Percentiles rank a stretch among this genome's conserved stretches.
phyloP scores from a whole-genome alignment of 371 early-diverging fungal species.

The Mucor velutinosus region DNA sequence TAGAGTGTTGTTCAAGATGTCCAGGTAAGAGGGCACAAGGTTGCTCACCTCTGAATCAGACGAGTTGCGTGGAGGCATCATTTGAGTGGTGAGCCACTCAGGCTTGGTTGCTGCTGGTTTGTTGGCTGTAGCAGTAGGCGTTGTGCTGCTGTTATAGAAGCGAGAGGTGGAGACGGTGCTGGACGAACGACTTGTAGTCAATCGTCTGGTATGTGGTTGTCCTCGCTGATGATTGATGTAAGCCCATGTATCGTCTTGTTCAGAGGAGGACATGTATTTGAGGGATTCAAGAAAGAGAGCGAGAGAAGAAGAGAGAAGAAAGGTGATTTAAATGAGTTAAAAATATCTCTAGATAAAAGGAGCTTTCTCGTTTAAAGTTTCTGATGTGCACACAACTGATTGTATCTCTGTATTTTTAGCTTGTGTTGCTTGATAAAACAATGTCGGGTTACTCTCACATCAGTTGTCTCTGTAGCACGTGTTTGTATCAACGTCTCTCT shows the following conservation, averaged over 20 bases:
- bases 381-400: background rate
- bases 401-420: background rate
- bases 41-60: conserved; percentile 11
- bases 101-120: background rate
- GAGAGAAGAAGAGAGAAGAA: background rate
- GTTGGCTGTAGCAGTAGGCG: background rate
- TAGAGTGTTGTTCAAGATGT: conserved; percentile 8
- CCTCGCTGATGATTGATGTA: background rate
- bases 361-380: background rate
- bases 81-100: background rate
- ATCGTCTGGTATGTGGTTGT: background rate
- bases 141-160: background rate
- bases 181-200: background rate
- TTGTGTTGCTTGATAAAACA: no score
- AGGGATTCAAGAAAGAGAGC: background rate
- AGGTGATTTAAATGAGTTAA: background rate
- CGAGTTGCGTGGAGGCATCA: background rate
- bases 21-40: conserved; percentile 10
- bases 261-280: background rate
- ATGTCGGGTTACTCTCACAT: no score
- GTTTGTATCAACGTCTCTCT: no score
- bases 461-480: no score
- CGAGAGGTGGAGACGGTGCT: background rate
- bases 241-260: background rate
- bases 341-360: background rate